Evolutionary conservation across 805 yeast genomes (phyloP).

Genomic region (Komagataella kurtzmanii): DNA sequence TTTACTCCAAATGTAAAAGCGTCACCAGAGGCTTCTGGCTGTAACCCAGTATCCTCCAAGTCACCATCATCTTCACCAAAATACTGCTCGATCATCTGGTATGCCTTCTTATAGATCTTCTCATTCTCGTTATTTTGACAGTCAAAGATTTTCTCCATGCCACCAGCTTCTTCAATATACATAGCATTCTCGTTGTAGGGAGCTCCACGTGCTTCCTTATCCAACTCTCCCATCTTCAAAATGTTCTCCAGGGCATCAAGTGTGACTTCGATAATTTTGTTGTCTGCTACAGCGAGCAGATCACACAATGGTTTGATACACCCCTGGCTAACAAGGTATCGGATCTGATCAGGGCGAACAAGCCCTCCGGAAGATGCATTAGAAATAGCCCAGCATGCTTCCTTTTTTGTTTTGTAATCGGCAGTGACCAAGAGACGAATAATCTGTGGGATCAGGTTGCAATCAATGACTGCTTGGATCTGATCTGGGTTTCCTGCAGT

Average conservation of each 20-base stretch:
- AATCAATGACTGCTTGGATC: constrained; percentile 92
- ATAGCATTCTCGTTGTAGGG: constrained; percentile 77
- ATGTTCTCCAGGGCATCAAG: constrained; percentile 92
- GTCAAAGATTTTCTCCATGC: constrained; percentile 89
- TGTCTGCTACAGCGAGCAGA: constrained; percentile 74
- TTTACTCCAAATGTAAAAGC: constrained; percentile 79
- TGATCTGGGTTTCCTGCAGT: constrained; percentile 96
- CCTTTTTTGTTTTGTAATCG: constrained; percentile 93
- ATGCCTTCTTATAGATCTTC: constrained; percentile 86
- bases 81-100: constrained; percentile 78
- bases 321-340: constrained; percentile 87
- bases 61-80: constrained; percentile 77
- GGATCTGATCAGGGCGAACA: constrained; percentile 82
- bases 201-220: constrained; percentile 62
- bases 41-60: constrained; percentile 60
- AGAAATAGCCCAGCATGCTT: constrained; percentile 99
- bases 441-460: constrained; percentile 87
- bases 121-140: constrained; percentile 89
- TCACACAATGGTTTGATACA: constrained; percentile 97
- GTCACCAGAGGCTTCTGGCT: constrained; percentile 67
- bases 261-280: constrained; percentile 86
- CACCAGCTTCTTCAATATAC: constrained; percentile 95
- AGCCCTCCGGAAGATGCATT: constrained; percentile 96
- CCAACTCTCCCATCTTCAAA: constrained; percentile 87
- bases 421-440: constrained; percentile 63